Conservation (phyloP, 106 monocot genomes). For the Narthecium ossifragum region DNA sequence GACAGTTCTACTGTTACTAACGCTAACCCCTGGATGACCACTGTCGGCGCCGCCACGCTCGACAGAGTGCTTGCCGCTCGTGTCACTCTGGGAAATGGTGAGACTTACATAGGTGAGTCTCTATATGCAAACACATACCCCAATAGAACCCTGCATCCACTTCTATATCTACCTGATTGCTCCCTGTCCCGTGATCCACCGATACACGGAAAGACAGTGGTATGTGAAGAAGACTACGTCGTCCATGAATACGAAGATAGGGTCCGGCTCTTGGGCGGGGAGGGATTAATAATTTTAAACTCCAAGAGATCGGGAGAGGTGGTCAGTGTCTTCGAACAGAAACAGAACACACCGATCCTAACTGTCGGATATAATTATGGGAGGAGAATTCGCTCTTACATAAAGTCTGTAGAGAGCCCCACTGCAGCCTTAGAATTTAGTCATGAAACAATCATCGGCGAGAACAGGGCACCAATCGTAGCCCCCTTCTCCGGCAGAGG, state of each 20-base stretch:
- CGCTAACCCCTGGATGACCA: slow-evolving; percentile 26
- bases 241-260: slow-evolving; percentile 7
- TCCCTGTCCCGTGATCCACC: not conserved
- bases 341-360: slow-evolving; percentile 16
- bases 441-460: not conserved
- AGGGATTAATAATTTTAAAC: slow-evolving; percentile 4
- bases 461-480: not conserved
- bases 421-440: not conserved
- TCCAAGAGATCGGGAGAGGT: slow-evolving; percentile 9
- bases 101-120: not conserved
- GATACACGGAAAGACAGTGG: slow-evolving; percentile 16
- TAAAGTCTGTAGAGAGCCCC: not conserved
- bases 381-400: not conserved
- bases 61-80: slow-evolving; percentile 22
- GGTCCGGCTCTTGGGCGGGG: not conserved
- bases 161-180: not conserved
- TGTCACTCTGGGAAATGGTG: slow-evolving; percentile 18
- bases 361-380: not conserved
- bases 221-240: slow-evolving; percentile 1
- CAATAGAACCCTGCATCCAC: not conserved
- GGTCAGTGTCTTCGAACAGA: slow-evolving; percentile 2
- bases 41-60: slow-evolving; percentile 25
- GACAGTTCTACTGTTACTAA: slow-evolving; percentile 7
- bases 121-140: slow-evolving; percentile 2
- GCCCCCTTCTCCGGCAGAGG: slow-evolving; percentile 19